A percentile compares a stretch with the other conserved stretches of the same genome.
Conservation (phyloP, 495 filamentous ascomycete species). For the Penicillium canariense region DNA sequence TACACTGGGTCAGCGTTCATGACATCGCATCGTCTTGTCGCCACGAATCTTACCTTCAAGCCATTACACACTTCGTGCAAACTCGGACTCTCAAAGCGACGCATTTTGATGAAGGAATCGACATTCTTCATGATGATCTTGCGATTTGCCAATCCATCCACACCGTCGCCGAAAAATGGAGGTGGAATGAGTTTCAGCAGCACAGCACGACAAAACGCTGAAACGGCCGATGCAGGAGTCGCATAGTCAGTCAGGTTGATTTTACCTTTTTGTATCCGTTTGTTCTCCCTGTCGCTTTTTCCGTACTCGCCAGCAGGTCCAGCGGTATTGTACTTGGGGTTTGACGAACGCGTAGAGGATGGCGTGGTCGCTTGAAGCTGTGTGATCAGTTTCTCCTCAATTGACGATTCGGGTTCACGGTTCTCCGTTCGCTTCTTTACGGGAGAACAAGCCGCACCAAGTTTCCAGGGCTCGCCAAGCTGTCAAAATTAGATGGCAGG, state of each 20-base stretch:
- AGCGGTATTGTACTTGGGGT: background rate
- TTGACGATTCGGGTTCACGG: slow-evolving; percentile 15
- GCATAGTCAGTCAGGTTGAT: slow-evolving; percentile 64
- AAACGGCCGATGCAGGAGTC: slow-evolving; percentile 66
- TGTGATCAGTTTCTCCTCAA: slow-evolving; percentile 29
- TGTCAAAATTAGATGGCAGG: slow-evolving; percentile 14
- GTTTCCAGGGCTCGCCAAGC: slow-evolving; percentile 31
- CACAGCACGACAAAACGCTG: slow-evolving; percentile 83
- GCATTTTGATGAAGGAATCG: slow-evolving; percentile 70
- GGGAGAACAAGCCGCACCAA: slow-evolving; percentile 21
- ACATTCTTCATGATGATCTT: slow-evolving; percentile 60
- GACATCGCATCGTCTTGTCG: background rate
- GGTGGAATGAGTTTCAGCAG: slow-evolving; percentile 71
- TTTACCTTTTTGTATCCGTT: slow-evolving; percentile 15
- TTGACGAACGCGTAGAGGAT: background rate
- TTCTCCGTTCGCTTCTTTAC: slow-evolving; percentile 1
- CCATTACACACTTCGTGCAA: slow-evolving; percentile 76
- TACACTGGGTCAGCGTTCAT: slow-evolving; percentile 9
- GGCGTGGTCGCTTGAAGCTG: slow-evolving; percentile 22
- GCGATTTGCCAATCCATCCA: slow-evolving; percentile 56
- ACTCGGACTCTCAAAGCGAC: slow-evolving; percentile 77
- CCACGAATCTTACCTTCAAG: slow-evolving; percentile 58
- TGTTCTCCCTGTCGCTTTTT: background rate
- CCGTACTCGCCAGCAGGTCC: background rate
- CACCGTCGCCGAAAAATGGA: slow-evolving; percentile 67